These are phyloP conservation scores for Tanozyma kutaoensis DNA, from an alignment of 805 yeast species.

Conservation along the genomic window DNA sequence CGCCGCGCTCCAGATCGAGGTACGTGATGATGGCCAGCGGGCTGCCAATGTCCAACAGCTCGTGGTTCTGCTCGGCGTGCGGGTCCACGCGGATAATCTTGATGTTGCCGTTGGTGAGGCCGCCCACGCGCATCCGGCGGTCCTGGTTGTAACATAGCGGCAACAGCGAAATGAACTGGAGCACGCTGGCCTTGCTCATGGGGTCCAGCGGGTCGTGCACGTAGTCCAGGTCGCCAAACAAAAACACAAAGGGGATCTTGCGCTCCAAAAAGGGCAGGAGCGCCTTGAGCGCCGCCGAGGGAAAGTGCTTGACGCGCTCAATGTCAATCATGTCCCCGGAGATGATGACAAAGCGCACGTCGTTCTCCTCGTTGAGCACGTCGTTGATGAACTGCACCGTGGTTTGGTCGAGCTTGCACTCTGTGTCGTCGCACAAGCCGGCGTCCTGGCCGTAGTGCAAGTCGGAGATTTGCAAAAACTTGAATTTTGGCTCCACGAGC, in stretches of 20 bases:
- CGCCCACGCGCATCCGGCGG: constrained; percentile 13
- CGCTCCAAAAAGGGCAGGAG: constrained; percentile 18
- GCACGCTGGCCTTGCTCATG: constrained; percentile 6
- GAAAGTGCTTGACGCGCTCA: constrained; percentile 11
- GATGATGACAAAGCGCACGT: constrained; percentile 21
- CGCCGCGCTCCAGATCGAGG: constrained; percentile 18
- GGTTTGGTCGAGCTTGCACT: constrained; percentile 13
- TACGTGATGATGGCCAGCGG: constrained; percentile 15
- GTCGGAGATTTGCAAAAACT: constrained; percentile 24
- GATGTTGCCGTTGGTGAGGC: constrained; percentile 23
- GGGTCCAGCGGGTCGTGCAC: constrained; percentile 1
- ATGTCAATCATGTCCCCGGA: constrained; percentile 27
- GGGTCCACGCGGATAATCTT: constrained; percentile 9
- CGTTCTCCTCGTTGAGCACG: constrained; percentile 13
- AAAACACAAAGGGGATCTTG: constrained; percentile 18
- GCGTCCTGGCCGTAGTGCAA: constrained; percentile 21
- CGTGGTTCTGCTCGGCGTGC: background rate
- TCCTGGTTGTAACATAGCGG: constrained; percentile 22
- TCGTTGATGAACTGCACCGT: constrained; percentile 17
- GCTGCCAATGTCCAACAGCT: constrained; percentile 1
- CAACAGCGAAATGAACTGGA: constrained; percentile 17
- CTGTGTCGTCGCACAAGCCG: constrained; percentile 9
- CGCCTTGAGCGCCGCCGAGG: constrained; percentile 16
- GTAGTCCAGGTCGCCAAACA: constrained; percentile 25
- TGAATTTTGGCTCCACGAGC: constrained; percentile 10